Evolutionary conservation across 2,329 filamentous ascomycete species (phyloP).

Genomic region (Penicillium aurantiogriseum): DNA sequence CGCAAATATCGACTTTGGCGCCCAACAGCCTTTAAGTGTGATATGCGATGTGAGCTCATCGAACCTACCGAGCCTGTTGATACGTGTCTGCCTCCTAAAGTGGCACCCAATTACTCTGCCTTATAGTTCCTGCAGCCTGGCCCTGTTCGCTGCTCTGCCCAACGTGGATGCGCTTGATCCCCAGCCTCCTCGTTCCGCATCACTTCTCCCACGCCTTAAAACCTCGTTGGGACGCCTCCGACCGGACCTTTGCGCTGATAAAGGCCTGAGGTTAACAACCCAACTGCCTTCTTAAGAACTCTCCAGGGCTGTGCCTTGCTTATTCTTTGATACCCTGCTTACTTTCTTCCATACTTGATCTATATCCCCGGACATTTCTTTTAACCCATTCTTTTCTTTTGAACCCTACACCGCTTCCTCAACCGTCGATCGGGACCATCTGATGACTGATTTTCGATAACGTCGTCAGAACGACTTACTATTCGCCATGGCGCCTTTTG

Average conservation of each 20-base stretch:
- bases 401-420: conserved; percentile 16
- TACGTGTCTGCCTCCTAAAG: conserved; percentile 23
- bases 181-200: conserved; percentile 18
- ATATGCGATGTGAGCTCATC: conserved; percentile 18
- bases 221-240: conserved; percentile 6
- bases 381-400: neutral
- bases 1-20: conserved; percentile 22
- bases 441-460: conserved; percentile 18
- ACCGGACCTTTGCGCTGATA: conserved; percentile 13
- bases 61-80: conserved; percentile 6
- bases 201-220: conserved; percentile 11
- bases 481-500: conserved; percentile 32
- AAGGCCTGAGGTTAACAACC: conserved; percentile 9
- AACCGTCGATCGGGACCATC: conserved; percentile 10
- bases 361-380: conserved; percentile 5
- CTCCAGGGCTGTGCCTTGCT: neutral
- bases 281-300: conserved; percentile 2
- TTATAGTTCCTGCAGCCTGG: conserved; percentile 8
- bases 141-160: conserved; percentile 25
- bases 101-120: conserved; percentile 20
- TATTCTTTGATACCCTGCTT: conserved; percentile 5
- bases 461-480: conserved; percentile 14
- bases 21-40: conserved; percentile 14
- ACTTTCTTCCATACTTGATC: neutral
- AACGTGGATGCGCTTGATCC: conserved; percentile 22